phyloP scores from a whole-genome alignment of 1,284 basidiomycete genomes.

The Veloboletus limbatus region DNA sequence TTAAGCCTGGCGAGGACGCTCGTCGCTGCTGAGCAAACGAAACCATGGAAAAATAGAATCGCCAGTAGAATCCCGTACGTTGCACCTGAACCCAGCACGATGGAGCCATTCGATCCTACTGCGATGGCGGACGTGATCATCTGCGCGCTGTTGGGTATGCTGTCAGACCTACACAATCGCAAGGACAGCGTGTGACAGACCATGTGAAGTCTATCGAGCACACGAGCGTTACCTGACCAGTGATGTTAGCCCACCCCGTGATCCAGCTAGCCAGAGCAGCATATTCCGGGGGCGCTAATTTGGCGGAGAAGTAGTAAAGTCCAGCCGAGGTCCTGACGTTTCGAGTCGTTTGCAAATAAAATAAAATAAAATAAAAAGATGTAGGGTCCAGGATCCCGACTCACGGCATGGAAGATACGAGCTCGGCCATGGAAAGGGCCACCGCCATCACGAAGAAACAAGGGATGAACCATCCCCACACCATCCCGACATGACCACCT shows the following conservation, averaged over 20 bases:
- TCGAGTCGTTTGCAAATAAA: conserved; percentile 1
- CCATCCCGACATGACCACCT: conserved; percentile 75
- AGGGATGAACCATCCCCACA: conserved; percentile 77
- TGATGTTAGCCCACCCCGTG: conserved; percentile 65
- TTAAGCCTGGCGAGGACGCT: conserved; percentile 64
- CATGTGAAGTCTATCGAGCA: conserved; percentile 76
- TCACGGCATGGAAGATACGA: conserved; percentile 75
- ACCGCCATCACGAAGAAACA: conserved; percentile 65
- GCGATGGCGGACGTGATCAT: conserved; percentile 74
- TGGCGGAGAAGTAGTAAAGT: conserved; percentile 72
- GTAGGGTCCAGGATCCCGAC: conserved; percentile 35
- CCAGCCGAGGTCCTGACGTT: conserved; percentile 59
- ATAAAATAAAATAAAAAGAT: no score
- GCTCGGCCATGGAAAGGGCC: conserved; percentile 68
- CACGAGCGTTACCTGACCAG: conserved; percentile 60
- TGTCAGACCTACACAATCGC: conserved; percentile 8
- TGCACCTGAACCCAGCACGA: conserved; percentile 52
- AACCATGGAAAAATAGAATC: conserved; percentile 59
- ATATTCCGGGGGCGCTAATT: conserved; percentile 58
- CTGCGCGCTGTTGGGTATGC: conserved; percentile 47
- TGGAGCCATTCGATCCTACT: conserved; percentile 54
- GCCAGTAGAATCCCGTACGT: conserved; percentile 66
- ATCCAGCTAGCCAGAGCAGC: conserved; percentile 69
- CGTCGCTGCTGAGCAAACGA: conserved; percentile 71
- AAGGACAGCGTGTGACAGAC: conserved; percentile 28